Conservation (phyloP, 352 stramenopile genomes). For the Globisporangium orthogonon region DNA sequence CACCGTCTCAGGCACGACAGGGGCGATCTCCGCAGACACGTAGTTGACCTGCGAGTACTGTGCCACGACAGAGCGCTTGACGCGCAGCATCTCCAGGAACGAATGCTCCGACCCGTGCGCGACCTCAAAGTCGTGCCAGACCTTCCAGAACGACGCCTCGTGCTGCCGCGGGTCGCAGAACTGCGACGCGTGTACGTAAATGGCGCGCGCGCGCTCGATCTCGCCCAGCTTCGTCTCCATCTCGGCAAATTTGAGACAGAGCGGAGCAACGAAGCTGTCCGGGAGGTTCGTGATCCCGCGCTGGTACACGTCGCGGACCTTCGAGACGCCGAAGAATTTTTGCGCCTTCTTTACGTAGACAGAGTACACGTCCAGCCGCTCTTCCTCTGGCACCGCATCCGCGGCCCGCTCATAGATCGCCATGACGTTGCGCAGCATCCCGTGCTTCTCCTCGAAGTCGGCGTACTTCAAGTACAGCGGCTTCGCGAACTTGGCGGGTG, state of each 20-base stretch:
- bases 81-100: slow-evolving; percentile 98
- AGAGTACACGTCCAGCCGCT: slow-evolving; percentile 93
- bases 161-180: slow-evolving; percentile 95
- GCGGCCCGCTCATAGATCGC: slow-evolving; percentile 94
- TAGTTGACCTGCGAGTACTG: slow-evolving; percentile 97
- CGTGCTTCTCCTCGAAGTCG: slow-evolving; percentile 95
- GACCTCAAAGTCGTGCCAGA: slow-evolving; percentile 96
- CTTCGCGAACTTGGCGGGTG: slow-evolving; percentile 87
- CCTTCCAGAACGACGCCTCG: slow-evolving; percentile 93
- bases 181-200: slow-evolving; percentile 95
- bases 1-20: slow-evolving; percentile 18
- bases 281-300: slow-evolving; percentile 90
- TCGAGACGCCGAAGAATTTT: slow-evolving; percentile 94
- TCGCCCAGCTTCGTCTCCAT: slow-evolving; percentile 97
- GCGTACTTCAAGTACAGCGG: slow-evolving; percentile 84
- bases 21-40: slow-evolving; percentile 89
- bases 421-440: slow-evolving; percentile 94
- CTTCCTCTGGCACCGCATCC: slow-evolving; percentile 69
- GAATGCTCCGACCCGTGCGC: slow-evolving; percentile 96
- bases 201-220: slow-evolving; percentile 94
- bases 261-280: slow-evolving; percentile 85
- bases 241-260: slow-evolving; percentile 95
- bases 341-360: slow-evolving; percentile 94
- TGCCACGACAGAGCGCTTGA: slow-evolving; percentile 96
- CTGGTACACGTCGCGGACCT: slow-evolving; percentile 96